These are phyloP conservation scores for Fusarium guadeloupense DNA, from an alignment of 2,329 filamentous ascomycete species.

Conservation along the genomic window DNA sequence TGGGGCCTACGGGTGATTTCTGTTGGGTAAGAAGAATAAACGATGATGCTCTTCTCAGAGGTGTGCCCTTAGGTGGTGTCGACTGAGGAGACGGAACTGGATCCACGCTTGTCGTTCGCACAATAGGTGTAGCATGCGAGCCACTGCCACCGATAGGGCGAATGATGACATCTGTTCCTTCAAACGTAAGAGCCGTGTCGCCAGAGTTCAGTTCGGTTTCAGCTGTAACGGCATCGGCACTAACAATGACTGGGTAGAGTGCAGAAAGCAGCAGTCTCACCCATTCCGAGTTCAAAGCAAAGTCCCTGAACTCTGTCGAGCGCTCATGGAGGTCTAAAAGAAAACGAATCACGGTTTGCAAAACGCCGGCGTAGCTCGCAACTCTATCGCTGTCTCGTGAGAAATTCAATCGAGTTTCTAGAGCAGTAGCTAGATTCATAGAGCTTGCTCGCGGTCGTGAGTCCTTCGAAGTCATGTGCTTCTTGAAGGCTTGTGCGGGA, in stretches of 20 bases:
- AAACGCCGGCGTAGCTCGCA: slow-evolving; percentile 65
- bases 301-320: slow-evolving; percentile 83
- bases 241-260: slow-evolving; percentile 88
- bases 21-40: slow-evolving; percentile 88
- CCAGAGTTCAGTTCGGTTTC: slow-evolving; percentile 88
- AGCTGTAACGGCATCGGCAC: slow-evolving; percentile 82
- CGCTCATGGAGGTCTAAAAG: slow-evolving; percentile 80
- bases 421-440: slow-evolving; percentile 71
- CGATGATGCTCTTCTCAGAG: slow-evolving; percentile 83
- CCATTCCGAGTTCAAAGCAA: slow-evolving; percentile 82
- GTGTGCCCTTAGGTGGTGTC: slow-evolving; percentile 63
- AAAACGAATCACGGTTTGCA: slow-evolving; percentile 82
- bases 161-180: slow-evolving; percentile 85
- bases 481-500: slow-evolving; percentile 16
- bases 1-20: slow-evolving; percentile 65
- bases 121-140: slow-evolving; percentile 72
- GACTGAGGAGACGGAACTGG: slow-evolving; percentile 60
- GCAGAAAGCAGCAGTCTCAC: slow-evolving; percentile 80
- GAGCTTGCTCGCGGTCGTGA: slow-evolving; percentile 62
- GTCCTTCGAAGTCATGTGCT: slow-evolving; percentile 25
- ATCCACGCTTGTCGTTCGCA: slow-evolving; percentile 72
- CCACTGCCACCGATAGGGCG: slow-evolving; percentile 69
- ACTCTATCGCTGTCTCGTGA: slow-evolving; percentile 58
- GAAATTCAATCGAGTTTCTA: slow-evolving; percentile 57
- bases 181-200: slow-evolving; percentile 82